Base-by-base conservation (phyloP, 345 rosid species). In the Gossypium ekmanianum region DNA sequence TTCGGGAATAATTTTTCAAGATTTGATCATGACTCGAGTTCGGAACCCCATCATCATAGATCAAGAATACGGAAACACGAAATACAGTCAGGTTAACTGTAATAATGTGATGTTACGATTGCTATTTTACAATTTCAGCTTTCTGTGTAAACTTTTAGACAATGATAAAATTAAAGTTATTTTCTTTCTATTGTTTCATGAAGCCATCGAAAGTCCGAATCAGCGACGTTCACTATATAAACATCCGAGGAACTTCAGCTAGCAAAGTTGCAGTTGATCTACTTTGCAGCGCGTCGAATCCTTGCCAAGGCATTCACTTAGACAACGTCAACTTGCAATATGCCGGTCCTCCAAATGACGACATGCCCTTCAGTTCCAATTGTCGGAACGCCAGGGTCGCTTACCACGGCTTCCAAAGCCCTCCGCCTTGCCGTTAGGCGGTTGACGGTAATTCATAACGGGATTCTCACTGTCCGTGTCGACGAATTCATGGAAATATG, bases 151-250 rank as follows among this genome's bases (percentile, higher is more conserved):
- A 10, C 52, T 11, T 10, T 11, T 48, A 14, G 52, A 11, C 13
- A 48, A 13, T 48, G 52, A 11, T 4, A 11, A 48, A 11, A 12
- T 4, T 12, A 12, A 48, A 34, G 41, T 45, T 45, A 2, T 14
- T 5, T 34, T 11, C 12, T 20, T 73, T 71, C 22, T 11, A 67
- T 43, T 51, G n/a, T 18, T 16, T 34, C 1, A 4, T 71, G 81
- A 83, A 87, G 90, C 88, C 89, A 20, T 90, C 94, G 4, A 61
- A 50, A 5, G 88, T 90, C 51, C 76, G 81, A 80, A 80, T 90
- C 41, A 84, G 77, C 29, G 77, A 87, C 17, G 79, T 84, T 47
- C 80, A 52, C 18, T 87, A 73, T 79, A 71, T 52, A 22, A 85
- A 90, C 86, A 61, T 88, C 1, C 68, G 69, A 52, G 94, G 94